Evolutionary conservation across 2,329 filamentous ascomycete genomes (phyloP).

Genomic region (Hypoxylon sp.): DNA sequence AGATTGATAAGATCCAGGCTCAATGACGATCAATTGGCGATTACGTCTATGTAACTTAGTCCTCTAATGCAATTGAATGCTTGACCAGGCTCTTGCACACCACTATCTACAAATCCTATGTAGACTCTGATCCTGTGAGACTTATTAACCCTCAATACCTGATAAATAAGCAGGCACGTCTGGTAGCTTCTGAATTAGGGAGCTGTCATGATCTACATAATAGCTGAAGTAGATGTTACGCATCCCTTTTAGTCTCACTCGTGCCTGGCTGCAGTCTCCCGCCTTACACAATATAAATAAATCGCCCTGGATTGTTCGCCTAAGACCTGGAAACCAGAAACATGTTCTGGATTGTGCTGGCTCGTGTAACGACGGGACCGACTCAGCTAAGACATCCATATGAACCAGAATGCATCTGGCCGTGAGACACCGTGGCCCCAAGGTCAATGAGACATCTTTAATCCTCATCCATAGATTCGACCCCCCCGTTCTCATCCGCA

Average conservation of each 20-base stretch:
- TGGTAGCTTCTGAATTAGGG: constrained; percentile 11
- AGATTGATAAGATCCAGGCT: constrained; percentile 8
- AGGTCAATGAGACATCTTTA: constrained; percentile 40
- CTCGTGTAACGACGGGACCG: constrained; percentile 9
- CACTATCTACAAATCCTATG: too few relatives aligned
- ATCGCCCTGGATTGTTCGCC: constrained; percentile 14
- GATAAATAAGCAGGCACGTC: constrained; percentile 4
- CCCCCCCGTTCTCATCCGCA: constrained; percentile 48
- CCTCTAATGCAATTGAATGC: constrained; percentile 12
- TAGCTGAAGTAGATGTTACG: constrained; percentile 9
- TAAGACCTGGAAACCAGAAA: constrained; percentile 28
- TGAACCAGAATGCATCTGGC: constrained; percentile 31
- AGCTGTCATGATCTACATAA: constrained; percentile 5
- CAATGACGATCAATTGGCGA: constrained; percentile 17
- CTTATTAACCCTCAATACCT: constrained; percentile 4
- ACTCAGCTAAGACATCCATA: constrained; percentile 1
- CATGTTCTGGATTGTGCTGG: constrained; percentile 20
- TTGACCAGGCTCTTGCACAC: too few relatives aligned
- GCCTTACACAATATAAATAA: constrained; percentile 22
- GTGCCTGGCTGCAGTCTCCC: constrained; percentile 7
- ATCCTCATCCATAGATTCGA: constrained; percentile 67
- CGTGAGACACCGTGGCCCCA: constrained; percentile 26
- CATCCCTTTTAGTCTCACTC: constrained; percentile 25
- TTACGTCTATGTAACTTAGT: constrained; percentile 4
- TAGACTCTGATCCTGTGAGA: constrained; percentile 18